These are phyloP conservation scores for Phylloporus rhodoxanthus DNA, from an alignment of 768 basidiomycete species.

Conservation along the genomic window DNA sequence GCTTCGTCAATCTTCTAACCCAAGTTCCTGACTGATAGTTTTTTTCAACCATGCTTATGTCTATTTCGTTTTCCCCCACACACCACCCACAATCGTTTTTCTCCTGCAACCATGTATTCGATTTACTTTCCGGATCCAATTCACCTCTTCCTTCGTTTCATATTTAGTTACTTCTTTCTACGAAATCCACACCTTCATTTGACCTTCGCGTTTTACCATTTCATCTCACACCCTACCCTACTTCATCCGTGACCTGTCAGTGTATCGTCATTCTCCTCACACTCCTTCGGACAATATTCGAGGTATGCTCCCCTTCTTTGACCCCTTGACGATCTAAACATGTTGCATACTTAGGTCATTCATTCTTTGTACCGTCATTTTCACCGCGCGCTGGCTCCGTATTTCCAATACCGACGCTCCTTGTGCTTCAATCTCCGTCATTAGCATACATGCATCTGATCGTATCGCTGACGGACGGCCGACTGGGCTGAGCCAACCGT, in stretches of 20 bases:
- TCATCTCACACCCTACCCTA: neutral
- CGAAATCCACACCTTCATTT: constrained; percentile 1
- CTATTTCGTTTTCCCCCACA: neutral
- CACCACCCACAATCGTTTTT: constrained; percentile 4
- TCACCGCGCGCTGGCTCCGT: neutral
- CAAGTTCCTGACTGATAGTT: constrained; percentile 1
- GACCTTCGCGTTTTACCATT: neutral
- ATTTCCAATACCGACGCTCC: neutral
- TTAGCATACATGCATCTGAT: neutral
- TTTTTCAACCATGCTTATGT: neutral
- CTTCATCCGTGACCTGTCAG: constrained; percentile 3
- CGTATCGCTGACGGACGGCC: neutral
- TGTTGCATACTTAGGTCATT: constrained; percentile 1
- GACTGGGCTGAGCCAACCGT: neutral
- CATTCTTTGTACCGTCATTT: neutral
- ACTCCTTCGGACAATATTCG: constrained; percentile 8
- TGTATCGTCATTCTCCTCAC: neutral
- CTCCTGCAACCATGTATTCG: neutral
- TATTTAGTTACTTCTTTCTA: neutral
- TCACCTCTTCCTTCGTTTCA: constrained; percentile 8
- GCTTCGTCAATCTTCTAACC: neutral
- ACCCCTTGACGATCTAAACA: neutral
- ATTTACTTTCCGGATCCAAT: neutral
- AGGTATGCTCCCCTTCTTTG: constrained; percentile 11
- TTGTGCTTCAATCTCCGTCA: neutral